Percentiles rank a stretch among this genome's conserved stretches.
Evolutionary conservation across 169 alveolate species (phyloP).

Genomic region (Plasmodium sp.): DNA sequence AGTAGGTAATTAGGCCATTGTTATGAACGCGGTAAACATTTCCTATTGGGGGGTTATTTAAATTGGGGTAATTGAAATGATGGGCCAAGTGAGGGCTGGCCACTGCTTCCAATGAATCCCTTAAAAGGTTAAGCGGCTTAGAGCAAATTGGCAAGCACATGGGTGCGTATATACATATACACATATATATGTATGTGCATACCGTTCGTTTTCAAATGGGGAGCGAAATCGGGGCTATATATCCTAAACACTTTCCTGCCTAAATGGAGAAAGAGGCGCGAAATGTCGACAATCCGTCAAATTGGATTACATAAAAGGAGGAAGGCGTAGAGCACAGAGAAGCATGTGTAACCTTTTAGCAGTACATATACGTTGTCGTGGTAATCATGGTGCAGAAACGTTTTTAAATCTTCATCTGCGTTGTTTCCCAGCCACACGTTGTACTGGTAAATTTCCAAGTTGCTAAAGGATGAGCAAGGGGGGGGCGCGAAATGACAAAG

Average conservation of each 20-base stretch:
- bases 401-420: conserved; percentile 53
- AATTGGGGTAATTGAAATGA: background rate
- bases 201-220: conserved; percentile 57
- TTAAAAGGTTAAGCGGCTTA: background rate
- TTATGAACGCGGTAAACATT: conserved; percentile 32
- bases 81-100: background rate
- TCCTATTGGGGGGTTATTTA: conserved; percentile 6
- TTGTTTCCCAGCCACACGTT: conserved; percentile 72
- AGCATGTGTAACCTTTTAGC: conserved; percentile 34
- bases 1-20: conserved; percentile 68
- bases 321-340: background rate
- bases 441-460: conserved; percentile 69
- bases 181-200: background rate
- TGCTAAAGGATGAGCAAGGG: conserved; percentile 8
- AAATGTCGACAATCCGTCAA: background rate
- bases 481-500: background rate
- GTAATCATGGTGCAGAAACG: conserved; percentile 72
- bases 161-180: background rate
- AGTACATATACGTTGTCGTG: conserved; percentile 73
- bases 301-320: background rate
- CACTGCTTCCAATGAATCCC: background rate
- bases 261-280: conserved; percentile 7
- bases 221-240: conserved; percentile 74
- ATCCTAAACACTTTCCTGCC: conserved; percentile 71
- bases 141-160: background rate